Conservation (phyloP, 345 rosid genomes). For the Rhodamnia rubescens region DNA sequence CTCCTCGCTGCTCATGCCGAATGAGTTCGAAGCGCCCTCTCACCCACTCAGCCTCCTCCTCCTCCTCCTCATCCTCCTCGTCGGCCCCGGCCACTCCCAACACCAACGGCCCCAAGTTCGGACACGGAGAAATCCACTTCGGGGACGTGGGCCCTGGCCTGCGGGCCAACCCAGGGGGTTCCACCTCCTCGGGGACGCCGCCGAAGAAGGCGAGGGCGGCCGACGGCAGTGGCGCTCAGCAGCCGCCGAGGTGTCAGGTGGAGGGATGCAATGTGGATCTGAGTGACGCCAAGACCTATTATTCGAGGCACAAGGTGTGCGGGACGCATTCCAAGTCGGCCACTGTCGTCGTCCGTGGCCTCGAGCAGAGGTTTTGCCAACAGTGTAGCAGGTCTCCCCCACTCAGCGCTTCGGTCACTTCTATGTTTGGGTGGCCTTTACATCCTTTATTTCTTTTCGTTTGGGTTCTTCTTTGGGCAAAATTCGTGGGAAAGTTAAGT, state of each 20-base stretch:
- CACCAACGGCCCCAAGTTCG: background rate
- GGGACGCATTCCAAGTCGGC: conserved; percentile 84
- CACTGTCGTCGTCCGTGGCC: conserved; percentile 66
- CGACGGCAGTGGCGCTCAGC: background rate
- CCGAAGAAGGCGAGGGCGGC: background rate
- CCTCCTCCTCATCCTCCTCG: background rate
- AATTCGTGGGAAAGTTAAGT: background rate
- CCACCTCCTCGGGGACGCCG: background rate
- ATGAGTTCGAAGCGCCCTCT: background rate
- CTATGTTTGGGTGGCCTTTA: background rate
- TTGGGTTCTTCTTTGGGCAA: background rate
- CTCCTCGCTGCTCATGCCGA: background rate
- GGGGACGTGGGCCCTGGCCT: background rate
- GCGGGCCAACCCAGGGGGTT: background rate
- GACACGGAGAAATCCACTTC: background rate
- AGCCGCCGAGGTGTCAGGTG: conserved; percentile 52
- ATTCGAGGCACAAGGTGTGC: conserved; percentile 89
- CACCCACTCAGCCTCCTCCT: background rate
- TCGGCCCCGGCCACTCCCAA: background rate
- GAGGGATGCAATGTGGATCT: conserved; percentile 89
- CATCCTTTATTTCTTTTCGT: background rate
- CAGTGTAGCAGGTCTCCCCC: conserved; percentile 76
- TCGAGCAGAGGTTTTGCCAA: conserved; percentile 94
- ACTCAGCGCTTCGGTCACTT: background rate
- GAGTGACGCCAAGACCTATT: conserved; percentile 77